Conservation (phyloP, 805 yeast species). For the Starmerella powellii region DNA sequence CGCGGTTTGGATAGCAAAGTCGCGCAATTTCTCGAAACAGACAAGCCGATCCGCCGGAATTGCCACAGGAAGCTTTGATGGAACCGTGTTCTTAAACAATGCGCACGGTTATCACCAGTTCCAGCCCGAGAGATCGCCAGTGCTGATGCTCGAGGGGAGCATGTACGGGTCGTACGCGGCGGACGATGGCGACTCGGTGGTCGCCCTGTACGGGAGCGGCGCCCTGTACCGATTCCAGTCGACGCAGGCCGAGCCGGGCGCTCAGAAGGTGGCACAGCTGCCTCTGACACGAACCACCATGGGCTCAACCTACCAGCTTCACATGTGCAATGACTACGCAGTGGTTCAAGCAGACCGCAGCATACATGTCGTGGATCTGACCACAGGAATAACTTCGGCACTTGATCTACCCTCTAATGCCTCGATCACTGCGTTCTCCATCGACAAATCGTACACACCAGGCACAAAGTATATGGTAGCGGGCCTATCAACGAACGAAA, state of each 20-base stretch:
- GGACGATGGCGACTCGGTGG: conserved; percentile 12
- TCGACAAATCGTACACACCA: conserved; percentile 11
- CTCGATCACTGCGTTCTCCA: conserved; percentile 10
- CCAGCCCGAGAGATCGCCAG: conserved; percentile 3
- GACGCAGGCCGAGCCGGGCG: not conserved
- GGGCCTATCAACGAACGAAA: conserved; percentile 6
- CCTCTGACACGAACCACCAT: not conserved
- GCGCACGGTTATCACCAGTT: conserved; percentile 1
- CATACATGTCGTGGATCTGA: conserved; percentile 9
- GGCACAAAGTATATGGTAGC: conserved; percentile 12
- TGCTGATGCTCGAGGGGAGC: conserved; percentile 12
- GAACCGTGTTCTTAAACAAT: conserved; percentile 9
- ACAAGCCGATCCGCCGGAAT: conserved; percentile 3
- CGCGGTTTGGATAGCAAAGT: conserved; percentile 23
- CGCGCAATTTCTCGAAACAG: conserved; percentile 9
- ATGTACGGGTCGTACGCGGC: conserved; percentile 10
- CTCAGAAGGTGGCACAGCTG: conserved; percentile 1
- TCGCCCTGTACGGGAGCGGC: conserved; percentile 11
- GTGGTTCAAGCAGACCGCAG: conserved; percentile 4
- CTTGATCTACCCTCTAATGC: conserved; percentile 5
- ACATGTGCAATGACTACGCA: conserved; percentile 10
- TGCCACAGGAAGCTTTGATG: conserved; percentile 18
- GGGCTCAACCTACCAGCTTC: conserved; percentile 4
- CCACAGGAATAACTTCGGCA: not conserved
- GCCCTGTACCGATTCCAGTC: conserved; percentile 1